Evolutionary conservation across 2,329 filamentous ascomycete genomes (phyloP).

Genomic region (Apiospora malaysiana): DNA sequence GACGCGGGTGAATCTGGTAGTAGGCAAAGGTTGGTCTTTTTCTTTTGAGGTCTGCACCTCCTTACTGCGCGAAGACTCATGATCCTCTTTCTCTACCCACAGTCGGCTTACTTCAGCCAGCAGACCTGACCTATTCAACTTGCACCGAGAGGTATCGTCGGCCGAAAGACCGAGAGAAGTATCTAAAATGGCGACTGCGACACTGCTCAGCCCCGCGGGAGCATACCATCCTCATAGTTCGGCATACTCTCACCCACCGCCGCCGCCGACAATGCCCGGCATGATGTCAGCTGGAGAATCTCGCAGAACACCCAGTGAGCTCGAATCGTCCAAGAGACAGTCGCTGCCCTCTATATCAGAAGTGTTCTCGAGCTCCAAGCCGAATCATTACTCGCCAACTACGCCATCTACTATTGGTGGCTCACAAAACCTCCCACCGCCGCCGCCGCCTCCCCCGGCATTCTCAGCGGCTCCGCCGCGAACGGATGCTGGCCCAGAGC

Average conservation of each 20-base stretch:
- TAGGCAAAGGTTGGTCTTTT: conserved; percentile 43
- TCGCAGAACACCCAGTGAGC: conserved; percentile 37
- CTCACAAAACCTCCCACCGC: conserved; percentile 33
- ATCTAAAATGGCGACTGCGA: conserved; percentile 40
- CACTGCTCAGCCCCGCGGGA: conserved; percentile 41
- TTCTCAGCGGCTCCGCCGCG: conserved; percentile 35
- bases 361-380: conserved; percentile 39
- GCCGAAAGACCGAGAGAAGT: conserved; percentile 34
- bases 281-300: conserved; percentile 37
- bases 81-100: conserved; percentile 32
- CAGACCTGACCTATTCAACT: conserved; percentile 37
- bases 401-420: conserved; percentile 35
- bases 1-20: conserved; percentile 43
- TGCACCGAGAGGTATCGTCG: conserved; percentile 31
- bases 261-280: conserved; percentile 30
- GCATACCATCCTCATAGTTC: conserved; percentile 34
- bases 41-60: conserved; percentile 25
- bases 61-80: conserved; percentile 29
- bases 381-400: conserved; percentile 37
- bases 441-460: conserved; percentile 32
- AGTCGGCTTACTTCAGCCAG: conserved; percentile 40
- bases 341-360: conserved; percentile 43
- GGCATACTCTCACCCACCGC: conserved; percentile 35
- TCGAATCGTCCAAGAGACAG: conserved; percentile 36
- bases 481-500: conserved; percentile 33